Conservation (phyloP, 805 yeast genomes). For the Maudiozyma pseudohumilis region DNA sequence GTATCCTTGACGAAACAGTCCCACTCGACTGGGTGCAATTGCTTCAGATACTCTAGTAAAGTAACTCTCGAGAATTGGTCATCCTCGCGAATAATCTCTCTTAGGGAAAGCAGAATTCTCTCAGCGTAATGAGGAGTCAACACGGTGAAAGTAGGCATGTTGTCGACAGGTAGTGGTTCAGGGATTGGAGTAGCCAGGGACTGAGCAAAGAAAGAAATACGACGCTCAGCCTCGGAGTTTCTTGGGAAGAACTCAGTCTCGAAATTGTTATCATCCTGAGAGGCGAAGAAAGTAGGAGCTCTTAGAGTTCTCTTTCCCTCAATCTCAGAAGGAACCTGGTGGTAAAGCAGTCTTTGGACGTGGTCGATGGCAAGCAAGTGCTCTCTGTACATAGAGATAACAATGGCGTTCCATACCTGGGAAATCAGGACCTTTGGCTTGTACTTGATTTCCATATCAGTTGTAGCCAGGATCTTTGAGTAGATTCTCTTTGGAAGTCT, state of each 20-base stretch:
- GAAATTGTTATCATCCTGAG: slow-evolving; percentile 91
- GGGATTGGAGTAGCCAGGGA: slow-evolving; percentile 97
- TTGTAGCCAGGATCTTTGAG: slow-evolving; percentile 93
- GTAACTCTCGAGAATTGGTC: slow-evolving; percentile 94
- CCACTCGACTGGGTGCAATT: slow-evolving; percentile 95
- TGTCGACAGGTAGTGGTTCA: slow-evolving; percentile 97
- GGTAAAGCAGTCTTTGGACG: slow-evolving; percentile 93
- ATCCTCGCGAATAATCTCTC: slow-evolving; percentile 95
- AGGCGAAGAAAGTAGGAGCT: slow-evolving; percentile 97
- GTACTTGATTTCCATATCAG: slow-evolving; percentile 98
- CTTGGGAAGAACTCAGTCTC: slow-evolving; percentile 96
- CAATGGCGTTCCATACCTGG: slow-evolving; percentile 98
- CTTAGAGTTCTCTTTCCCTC: slow-evolving; percentile 97
- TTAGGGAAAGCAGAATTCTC: slow-evolving; percentile 83
- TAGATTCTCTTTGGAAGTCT: slow-evolving; percentile 98
- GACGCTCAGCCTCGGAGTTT: slow-evolving; percentile 97
- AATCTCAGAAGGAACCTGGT: slow-evolving; percentile 95
- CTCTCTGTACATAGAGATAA: slow-evolving; percentile 99
- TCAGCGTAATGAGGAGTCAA: slow-evolving; percentile 94
- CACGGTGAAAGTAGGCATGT: slow-evolving; percentile 98
- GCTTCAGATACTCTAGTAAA: slow-evolving; percentile 85
- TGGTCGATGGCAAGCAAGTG: slow-evolving; percentile 96
- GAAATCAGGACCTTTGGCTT: slow-evolving; percentile 97
- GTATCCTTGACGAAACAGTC: slow-evolving; percentile 95
- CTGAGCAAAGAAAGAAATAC: slow-evolving; percentile 98